Base-by-base conservation (phyloP, 768 basidiomycete genomes). In the Psilocybe azurescens region DNA sequence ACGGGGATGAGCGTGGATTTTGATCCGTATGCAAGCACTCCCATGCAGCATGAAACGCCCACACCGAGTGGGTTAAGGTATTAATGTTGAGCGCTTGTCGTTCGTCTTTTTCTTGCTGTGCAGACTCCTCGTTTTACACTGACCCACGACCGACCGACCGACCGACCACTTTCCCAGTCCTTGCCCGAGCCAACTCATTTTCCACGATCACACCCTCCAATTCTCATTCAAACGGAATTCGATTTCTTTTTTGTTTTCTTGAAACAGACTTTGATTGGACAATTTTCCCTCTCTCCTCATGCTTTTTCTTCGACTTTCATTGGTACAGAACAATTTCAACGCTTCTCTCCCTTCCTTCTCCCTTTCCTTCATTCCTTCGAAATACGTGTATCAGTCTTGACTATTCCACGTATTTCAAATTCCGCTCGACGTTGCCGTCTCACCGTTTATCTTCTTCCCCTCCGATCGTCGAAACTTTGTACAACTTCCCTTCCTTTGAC, bases 1-100 rank as follows among this genome's bases (percentile, higher is more conserved):
- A 71, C 65, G 58, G 75, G 73, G 53, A 70, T 74, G 70, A 77
- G 78, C 54, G 62, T 73, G 66, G 59, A 67, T 39, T 65, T 61
- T 32, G 73, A 77, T 67, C 76, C 77, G 6, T 78, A 81, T 69
- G 69, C 72, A 50, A 66, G 65, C 46, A 60, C 62, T 18, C 69
- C 73, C 11, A 60, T 67, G 65, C 68, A 66, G 53, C 64, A 36
- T 24, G 52, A 18, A 28, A 20, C 20, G n/a, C 44, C 16, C 30
- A 18, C 52, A 48, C 57, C 64, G 28, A 52, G 56, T 32, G 58
- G 54, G 44, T 33, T 53, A 8, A 36, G 59, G 30, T 57, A 47
- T 54, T 61, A 18, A 57, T 50, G 55, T 33, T 49, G 39, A 44
- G 14, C 38, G 38, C 38, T 24, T 24, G 14, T 39, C 38, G 14